Conservation (phyloP, 2,329 filamentous ascomycete genomes). For the Leptographium procerum region DNA sequence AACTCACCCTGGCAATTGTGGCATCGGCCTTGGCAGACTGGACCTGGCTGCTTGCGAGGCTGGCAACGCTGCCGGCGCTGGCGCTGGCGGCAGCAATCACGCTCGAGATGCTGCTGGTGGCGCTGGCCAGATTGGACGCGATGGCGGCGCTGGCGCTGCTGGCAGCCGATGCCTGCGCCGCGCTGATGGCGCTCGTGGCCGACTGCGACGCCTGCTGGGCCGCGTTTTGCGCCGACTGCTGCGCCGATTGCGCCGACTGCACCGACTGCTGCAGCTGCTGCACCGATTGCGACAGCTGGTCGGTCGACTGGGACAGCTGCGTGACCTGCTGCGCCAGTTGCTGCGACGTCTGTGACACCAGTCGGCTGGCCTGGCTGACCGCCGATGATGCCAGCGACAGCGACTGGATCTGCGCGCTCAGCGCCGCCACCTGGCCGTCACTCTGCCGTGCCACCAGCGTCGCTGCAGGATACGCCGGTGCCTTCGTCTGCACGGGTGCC, state of each 20-base stretch:
- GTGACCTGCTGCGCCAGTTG: constrained; percentile 19
- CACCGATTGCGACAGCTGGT: constrained; percentile 20
- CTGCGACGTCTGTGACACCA: constrained; percentile 21
- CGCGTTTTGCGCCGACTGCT: constrained; percentile 13
- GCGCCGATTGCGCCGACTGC: constrained; percentile 17
- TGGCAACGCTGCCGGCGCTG: constrained; percentile 14
- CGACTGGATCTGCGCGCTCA: constrained; percentile 19
- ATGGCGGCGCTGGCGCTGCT: constrained; percentile 18
- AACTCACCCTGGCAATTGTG: constrained; percentile 18
- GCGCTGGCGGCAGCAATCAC: constrained; percentile 18
- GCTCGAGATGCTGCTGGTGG: constrained; percentile 17
- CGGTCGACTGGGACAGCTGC: constrained; percentile 19
- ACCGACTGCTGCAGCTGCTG: constrained; percentile 15
- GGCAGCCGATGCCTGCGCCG: constrained; percentile 15
- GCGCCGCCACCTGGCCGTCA: constrained; percentile 15
- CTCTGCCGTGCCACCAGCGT: constrained; percentile 13
- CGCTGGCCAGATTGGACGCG: constrained; percentile 16
- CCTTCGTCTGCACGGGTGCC: neutral
- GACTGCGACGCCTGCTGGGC: constrained; percentile 10
- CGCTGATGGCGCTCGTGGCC: constrained; percentile 13
- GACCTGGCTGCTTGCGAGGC: constrained; percentile 17
- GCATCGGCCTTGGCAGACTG: constrained; percentile 21
- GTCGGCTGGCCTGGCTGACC: constrained; percentile 18
- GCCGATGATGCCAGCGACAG: constrained; percentile 18
- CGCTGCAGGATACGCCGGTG: neutral